Conservation (phyloP, 2,329 filamentous ascomycete species). For the Sclerotinia glacialis region DNA sequence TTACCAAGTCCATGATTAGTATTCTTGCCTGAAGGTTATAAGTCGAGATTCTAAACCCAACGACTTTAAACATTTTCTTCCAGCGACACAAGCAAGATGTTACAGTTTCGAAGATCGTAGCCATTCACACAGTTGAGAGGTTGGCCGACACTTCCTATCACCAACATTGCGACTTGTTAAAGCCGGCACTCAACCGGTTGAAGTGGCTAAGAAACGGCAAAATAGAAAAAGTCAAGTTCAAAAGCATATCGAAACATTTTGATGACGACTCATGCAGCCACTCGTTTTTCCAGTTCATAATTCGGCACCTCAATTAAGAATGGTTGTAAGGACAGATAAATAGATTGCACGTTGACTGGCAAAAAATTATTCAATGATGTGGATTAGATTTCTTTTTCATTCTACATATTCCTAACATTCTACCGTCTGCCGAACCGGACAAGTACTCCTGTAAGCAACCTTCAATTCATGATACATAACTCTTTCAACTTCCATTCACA, state of each 20-base stretch:
- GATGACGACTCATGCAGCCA: background rate
- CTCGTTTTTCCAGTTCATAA: background rate
- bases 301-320: too few relatives aligned
- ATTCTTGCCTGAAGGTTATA: background rate
- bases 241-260: background rate
- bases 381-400: background rate
- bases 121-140: too few relatives aligned
- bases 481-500: background rate
- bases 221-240: background rate
- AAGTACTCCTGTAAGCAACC: background rate
- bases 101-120: background rate
- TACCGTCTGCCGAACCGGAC: background rate
- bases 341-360: background rate
- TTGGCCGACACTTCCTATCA: too few relatives aligned
- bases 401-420: background rate
- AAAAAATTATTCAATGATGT: background rate
- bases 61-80: background rate
- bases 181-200: too few relatives aligned
- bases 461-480: slow-evolving; percentile 8
- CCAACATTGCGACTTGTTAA: too few relatives aligned
- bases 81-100: background rate
- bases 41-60: background rate
- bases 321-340: too few relatives aligned
- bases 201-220: background rate
- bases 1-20: background rate